Base-by-base conservation (phyloP, 1,139 yeast species). In the Chernovozyma sophiae-reginae region DNA sequence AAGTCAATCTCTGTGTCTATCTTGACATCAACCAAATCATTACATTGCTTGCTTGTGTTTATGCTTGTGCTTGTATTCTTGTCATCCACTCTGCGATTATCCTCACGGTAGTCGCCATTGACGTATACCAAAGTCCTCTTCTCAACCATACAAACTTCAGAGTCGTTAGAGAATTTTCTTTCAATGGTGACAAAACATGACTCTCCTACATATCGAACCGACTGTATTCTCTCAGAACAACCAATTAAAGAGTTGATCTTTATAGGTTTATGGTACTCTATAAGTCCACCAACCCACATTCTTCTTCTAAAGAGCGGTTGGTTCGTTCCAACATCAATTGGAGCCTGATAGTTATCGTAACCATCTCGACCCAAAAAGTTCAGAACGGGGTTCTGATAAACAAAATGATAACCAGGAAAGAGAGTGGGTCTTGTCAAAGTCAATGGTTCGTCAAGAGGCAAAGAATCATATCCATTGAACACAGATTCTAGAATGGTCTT, bases 271-370 rank as follows among this genome's bases (percentile, higher is more conserved):
- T 54, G 49, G 52, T 74, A 71, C 4, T 58, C 58, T 22, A 86
- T 59, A 19, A 68, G 56, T 1, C 97, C 97, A 28, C 81, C 79
- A 0, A 76, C 80, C 97, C 97, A 90, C 79, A 90, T 74, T 25
- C 97, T 64, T 42, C 94, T 64, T 19, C 61, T 60, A 52, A 66
- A 86, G 5, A 60, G 50, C 32, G 52, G 64, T 3, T 49, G 37
- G 5, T 50, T 49, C 15, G 40, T 43, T 4, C 42, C 41, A 2
- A 31, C 33, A 30, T 43, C 49, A 1, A 41, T 31, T 1, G 96
- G 96, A 1, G 92, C 80, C 55, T 86, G 95, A 48, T 81, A 78
- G 39, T 80, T 70, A 47, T 86, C 95, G 57, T 86, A 90, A 0
- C 97, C 97, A 56, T 90, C 97, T 2, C 51, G 33, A 1, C 84